A percentile compares a stretch with the other conserved stretches of the same genome.
These are phyloP conservation scores for Fusarium sterilihyphosum DNA, from an alignment of 2,329 filamentous ascomycete species.

Conservation along the genomic window DNA sequence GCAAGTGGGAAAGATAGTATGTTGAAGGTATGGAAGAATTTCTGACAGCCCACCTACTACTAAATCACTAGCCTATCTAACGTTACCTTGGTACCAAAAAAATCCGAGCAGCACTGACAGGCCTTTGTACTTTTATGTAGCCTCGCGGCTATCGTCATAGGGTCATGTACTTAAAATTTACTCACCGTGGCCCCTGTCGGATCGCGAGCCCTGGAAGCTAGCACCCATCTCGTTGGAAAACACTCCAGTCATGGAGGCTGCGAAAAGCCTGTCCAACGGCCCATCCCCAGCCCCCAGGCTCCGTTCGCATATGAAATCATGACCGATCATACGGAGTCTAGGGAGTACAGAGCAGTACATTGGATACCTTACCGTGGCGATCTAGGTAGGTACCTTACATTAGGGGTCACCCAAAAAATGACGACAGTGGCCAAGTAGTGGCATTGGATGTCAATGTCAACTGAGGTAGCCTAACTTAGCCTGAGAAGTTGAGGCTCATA, in stretches of 20 bases:
- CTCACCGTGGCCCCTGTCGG: not conserved
- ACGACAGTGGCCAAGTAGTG: not conserved
- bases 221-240: conserved; percentile 22
- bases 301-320: not conserved
- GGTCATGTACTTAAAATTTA: conserved; percentile 1
- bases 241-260: conserved; percentile 10
- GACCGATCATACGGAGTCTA: not conserved
- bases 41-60: conserved; percentile 31
- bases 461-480: not conserved
- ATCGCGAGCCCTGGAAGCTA: conserved; percentile 21
- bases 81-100: not conserved
- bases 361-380: not conserved
- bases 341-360: not conserved
- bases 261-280: not conserved
- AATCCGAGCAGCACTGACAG: conserved; percentile 1
- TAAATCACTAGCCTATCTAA: not conserved
- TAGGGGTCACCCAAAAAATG: conserved; percentile 6
- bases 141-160: not conserved
- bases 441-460: not conserved
- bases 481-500: conserved; percentile 18
- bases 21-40: conserved; percentile 29
- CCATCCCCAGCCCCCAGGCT: conserved; percentile 14
- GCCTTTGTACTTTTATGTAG: conserved; percentile 4
- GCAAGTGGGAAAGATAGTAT: conserved; percentile 23
- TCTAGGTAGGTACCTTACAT: not conserved